Evolutionary conservation across 306 rosid species (phyloP), one percentile per base, ranked within the genome.

Genomic region (Dalbergia oliveri): DNA sequence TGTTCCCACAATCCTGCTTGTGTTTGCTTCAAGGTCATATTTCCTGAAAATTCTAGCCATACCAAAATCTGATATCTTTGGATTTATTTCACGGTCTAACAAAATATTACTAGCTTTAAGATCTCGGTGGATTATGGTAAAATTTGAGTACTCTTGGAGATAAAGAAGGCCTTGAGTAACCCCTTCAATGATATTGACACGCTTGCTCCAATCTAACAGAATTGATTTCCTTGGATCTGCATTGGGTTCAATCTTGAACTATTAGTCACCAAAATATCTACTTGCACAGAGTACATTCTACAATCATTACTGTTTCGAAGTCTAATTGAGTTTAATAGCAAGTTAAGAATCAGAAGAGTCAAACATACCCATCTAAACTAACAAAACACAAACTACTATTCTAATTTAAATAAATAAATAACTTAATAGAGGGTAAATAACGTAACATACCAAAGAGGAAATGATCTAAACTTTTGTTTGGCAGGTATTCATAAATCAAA

Each of bases 131-230:
- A 90, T 86, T 54, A 92, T 86, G 5, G 90, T 92, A 49, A 87
- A 79, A 64, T 91, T 89, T n/a, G 97, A 92, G 78, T 90, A 86
- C 66, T 92, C 93, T 72, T 90, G 93, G 65, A 90, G 95, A 81
- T 92, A 92, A 18, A 90, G 81, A 84, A 92, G 93, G 37, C 97
- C 95, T 73, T 90, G 95, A 69, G 77, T 88, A 59, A 92, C 61
- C 18, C 93, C 95, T 78, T 88, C 90, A 35, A 92, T 90, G 54
- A 90, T 85, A 39, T 88, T 87, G 23, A 88, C 88, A 53, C 87
- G 84, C 58, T 72, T 85, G 51, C 5, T 33, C 92, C 93, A 92
- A 44, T 89, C 86, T 63, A 92, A 68, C 15, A 73, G 39, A 61
- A 13, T 6, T 66, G 82, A 41, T 85, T 73, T 76, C 43, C 49